These are phyloP conservation scores for Kodamaea sp. DNA, from an alignment of 1,139 yeast genomes.

Conservation along the genomic window DNA sequence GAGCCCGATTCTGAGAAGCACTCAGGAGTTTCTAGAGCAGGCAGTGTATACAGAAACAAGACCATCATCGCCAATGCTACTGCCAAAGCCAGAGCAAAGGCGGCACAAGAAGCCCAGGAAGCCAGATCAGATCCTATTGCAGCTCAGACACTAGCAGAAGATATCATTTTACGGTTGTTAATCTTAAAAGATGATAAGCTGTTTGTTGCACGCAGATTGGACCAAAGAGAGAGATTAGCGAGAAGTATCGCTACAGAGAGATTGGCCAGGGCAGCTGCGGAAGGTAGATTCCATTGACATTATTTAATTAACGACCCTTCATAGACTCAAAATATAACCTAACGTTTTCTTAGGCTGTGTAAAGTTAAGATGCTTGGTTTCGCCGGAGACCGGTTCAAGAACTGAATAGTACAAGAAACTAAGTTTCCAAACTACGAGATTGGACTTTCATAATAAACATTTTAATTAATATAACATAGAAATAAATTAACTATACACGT, in stretches of 20 bases:
- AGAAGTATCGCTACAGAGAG: conserved; percentile 67
- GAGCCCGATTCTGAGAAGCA: conserved; percentile 2
- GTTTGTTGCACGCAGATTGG: conserved; percentile 55
- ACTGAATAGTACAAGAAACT: too few relatives aligned
- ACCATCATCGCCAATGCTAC: conserved; percentile 79
- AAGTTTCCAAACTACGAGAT: too few relatives aligned
- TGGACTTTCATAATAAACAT: conserved; percentile 2
- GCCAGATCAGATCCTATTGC: conserved; percentile 58
- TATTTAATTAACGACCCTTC: too few relatives aligned
- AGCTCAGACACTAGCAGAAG: conserved; percentile 61
- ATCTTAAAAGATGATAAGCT: conserved; percentile 43
- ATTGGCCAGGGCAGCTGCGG: conserved; percentile 47
- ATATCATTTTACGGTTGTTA: conserved; percentile 64
- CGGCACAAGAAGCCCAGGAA: conserved; percentile 50
- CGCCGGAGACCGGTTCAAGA: too few relatives aligned
- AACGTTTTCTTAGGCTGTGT: too few relatives aligned
- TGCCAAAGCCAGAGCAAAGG: conserved; percentile 55
- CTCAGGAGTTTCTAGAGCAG: conserved; percentile 41
- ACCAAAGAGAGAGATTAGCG: conserved; percentile 62
- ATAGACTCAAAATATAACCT: too few relatives aligned
- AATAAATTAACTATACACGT: conserved; percentile 3
- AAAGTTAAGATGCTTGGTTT: too few relatives aligned
- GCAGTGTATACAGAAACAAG: conserved; percentile 60
- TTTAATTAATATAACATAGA: conserved; percentile 10
- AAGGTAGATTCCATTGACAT: conserved; percentile 30